Base-by-base conservation (phyloP, 2,329 filamentous ascomycete genomes). In the Trichothecium sympodiale region DNA sequence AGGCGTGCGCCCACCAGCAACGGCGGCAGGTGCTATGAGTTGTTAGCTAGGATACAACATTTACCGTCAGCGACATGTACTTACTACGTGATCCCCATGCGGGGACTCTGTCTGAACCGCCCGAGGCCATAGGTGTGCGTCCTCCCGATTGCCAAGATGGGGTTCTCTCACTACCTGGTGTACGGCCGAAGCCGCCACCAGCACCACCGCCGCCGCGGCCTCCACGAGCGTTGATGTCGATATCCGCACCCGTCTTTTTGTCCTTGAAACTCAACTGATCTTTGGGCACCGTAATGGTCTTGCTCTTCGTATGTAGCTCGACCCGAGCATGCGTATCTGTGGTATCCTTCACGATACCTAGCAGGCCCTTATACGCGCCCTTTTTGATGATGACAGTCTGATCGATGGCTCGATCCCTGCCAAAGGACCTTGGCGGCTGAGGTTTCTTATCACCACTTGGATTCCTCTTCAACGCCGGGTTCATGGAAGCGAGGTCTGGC, bases 261-360 rank as follows among this genome's bases (percentile, higher is more conserved):
- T 98, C 89, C 57, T 89, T 88, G 61, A 93, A 83, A 17, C 74
- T 75, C n/a, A 98, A 64, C 38, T 81, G 75, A 9, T 83, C 79
- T 53, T 93, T 93, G 15, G 78, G 74, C 26, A 96, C 76, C 7
- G 81, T 87, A 42, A 96, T 77, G 13, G 84, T 82, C 67, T 95
- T 96, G 61, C 80, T 85, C 65, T 94, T 94, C 5, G 88, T 88
- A 54, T 96, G 89, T 28, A 98, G 65, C 60, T 98, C 91, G 29
- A 98, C 83, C 43, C 88, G 82, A 20, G 86, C 89, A 50, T 83
- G 77, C 4, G 75, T 75, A 48, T 93, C 88, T 6, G 85, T 94
- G 1, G 89, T 83, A 53, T 96, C 89, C 55, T 94, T 95, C 48
- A 98, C 88, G 45, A 95, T 94, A 48, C 91, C 91, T 29, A 96